Evolutionary conservation across 2,329 filamentous ascomycete genomes (phyloP), one percentile per base, ranked within the genome.

Genomic region (Diplodia sapinea): DNA sequence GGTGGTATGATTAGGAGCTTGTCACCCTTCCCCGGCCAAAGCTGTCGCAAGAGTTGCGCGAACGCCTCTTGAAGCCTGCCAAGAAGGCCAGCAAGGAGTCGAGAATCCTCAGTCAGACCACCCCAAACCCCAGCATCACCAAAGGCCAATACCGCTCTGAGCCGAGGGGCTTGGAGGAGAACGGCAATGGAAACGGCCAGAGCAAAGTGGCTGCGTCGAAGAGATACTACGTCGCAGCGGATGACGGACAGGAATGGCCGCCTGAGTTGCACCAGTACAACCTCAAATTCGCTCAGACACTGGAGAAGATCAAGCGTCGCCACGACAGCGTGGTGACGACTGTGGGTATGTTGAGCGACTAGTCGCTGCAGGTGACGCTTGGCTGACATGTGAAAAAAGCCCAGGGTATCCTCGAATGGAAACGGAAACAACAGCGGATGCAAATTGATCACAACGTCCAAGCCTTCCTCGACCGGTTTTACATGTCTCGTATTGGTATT

Each of bases 401-500:
- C 6, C 94, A 99, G 80, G 95, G 95, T 69, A 97, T 99, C 72
- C 86, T 98, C 68, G 95, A 99, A 82, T 99, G 96, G 85, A 99
- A 99, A 83, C 92, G 94, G 67, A 94, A 91, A 78, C 88, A 93
- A 70, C 95, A 99, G 85, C 89, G 95, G 65, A 95, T 98, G 90
- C 95, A 98, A 78, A 99, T 99, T 75, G 95, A 98, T 81, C 90
- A 94, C 78, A 96, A 94, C 73, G 97, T 99, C 69, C 95, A 99
- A 79, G 90, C 93, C 66, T 99, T 99, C 84, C 88, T 99, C 72
- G 95, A 99, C 82, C 92, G 95, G 69, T 99, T 99, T 82, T 99
- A 99, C 85, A 99, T 99, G 95, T 97, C 94, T 54, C 92, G 95
- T 70, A 99, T 99, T 76, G 95, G 95, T 72, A 99, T 99, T 73